A percentile compares a stretch with the other conserved stretches of the same genome.
Evolutionary conservation across 1,139 yeast species (phyloP).

Genomic region (Magnusiomyces magnusii): DNA sequence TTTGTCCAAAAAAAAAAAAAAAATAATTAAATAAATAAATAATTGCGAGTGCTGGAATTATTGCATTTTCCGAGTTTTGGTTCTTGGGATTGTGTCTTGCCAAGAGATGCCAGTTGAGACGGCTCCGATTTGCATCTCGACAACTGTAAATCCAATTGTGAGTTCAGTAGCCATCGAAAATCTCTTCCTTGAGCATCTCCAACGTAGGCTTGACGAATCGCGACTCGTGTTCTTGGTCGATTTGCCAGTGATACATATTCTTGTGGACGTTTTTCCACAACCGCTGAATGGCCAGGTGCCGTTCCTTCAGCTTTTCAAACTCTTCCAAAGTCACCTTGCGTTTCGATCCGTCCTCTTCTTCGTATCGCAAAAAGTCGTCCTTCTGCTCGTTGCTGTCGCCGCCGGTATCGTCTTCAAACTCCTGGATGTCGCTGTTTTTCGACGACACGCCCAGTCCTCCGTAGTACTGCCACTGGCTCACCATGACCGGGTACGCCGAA

Average conservation of each 20-base stretch:
- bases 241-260: neutral
- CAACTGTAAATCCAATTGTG: no score
- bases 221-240: neutral
- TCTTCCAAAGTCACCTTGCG: neutral
- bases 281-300: neutral
- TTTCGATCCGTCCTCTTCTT: neutral
- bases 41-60: no score
- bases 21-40: no score
- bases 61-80: no score
- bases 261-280: neutral
- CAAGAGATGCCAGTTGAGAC: no score
- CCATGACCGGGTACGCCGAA: conserved; percentile 17
- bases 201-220: neutral
- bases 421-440: conserved; percentile 13
- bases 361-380: neutral
- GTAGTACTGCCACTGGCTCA: conserved; percentile 19
- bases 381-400: no score
- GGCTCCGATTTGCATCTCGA: no score
- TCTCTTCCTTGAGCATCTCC: no score
- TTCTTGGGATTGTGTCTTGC: no score
- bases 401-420: neutral
- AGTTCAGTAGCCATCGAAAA: no score
- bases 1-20: no score
- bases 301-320: neutral
- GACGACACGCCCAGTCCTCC: conserved; percentile 18